These are phyloP conservation scores for Gonapodya prolifera DNA, from an alignment of 192 early-diverging fungal species.

Conservation along the genomic window DNA sequence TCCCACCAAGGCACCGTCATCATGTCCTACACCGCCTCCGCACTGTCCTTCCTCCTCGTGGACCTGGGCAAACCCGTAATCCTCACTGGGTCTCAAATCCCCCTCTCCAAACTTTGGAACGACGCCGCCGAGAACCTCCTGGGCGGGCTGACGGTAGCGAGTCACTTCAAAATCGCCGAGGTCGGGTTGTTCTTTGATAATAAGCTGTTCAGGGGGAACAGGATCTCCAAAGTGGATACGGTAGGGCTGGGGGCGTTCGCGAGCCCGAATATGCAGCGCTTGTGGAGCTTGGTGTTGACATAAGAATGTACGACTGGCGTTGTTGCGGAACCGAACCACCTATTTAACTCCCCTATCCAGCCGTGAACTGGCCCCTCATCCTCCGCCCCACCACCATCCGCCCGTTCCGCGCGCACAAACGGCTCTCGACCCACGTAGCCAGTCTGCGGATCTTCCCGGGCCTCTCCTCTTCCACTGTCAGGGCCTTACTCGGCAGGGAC, in stretches of 20 bases:
- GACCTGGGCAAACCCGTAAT: constrained; percentile 96
- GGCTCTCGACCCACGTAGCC: constrained; percentile 75
- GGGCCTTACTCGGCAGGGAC: constrained; percentile 76
- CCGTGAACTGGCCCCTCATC: no score
- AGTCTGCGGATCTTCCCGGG: constrained; percentile 87
- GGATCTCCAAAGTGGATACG: constrained; percentile 66
- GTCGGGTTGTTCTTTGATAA: constrained; percentile 89
- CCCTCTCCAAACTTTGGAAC: constrained; percentile 93
- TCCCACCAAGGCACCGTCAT: constrained; percentile 84
- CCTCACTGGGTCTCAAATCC: constrained; percentile 94
- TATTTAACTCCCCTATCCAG: no score
- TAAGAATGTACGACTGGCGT: no score
- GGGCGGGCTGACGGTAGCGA: constrained; percentile 91
- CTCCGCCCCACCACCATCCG: constrained; percentile 75
- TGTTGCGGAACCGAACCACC: no score
- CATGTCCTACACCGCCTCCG: constrained; percentile 68
- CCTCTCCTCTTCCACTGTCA: constrained; percentile 75
- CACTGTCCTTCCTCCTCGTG: constrained; percentile 90
- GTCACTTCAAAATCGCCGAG: constrained; percentile 95
- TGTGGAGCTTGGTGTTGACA: constrained; percentile 79
- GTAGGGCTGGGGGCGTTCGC: constrained; percentile 76
- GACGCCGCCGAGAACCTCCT: constrained; percentile 96
- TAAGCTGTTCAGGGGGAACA: constrained; percentile 85
- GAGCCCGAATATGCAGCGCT: constrained; percentile 73
- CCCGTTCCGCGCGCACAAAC: constrained; percentile 72